Evolutionary conservation across 768 basidiomycete species (phyloP), one percentile per base, ranked within the genome.

Genomic region (Lactarius indigo): DNA sequence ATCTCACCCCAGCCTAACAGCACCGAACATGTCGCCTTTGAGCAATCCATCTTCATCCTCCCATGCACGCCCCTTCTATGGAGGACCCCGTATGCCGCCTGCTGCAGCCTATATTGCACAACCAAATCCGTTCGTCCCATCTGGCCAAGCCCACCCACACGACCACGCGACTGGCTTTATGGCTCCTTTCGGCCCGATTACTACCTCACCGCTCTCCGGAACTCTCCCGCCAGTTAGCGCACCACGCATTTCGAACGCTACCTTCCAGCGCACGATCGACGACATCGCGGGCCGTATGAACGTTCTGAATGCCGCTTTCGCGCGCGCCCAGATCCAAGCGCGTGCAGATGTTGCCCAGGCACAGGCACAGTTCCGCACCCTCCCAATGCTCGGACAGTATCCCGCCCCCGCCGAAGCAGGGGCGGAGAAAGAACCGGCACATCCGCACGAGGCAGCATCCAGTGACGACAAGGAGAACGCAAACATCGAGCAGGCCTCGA

Each of bases 241-340:
- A 1, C 84, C 83, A 1, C 77, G 76, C 55, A 76, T 78, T 13
- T 73, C 72, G 1, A 79, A 83, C 52, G 75, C 75, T 31, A 78
- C 79, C 41, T 70, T 80, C 35, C 84, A 82, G 73, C 72, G 72
- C 52, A 76, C 79, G 10, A 78, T 82, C 63, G 80, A 81, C 47
- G 80, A 81, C 26, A 79, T 82, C 47, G 78, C 84, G 18, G 79
- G 80, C 30, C 80, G 80, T 64, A 78, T 83, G 60, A 83, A 83
- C 70, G 70, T 79, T 35, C 75, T 81, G 41, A 70, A 73, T 7
- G 68, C 69, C 5, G 66, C 68, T 8, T 71, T 69, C 50, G 70
- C 68, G 26, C 68, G 68, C 37, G 69, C 70, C 17, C 70, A 69
- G 54, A 64, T 69, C 35, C 68, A 69, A 18, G 68, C 68, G 31